Evolutionary conservation across 1,139 yeast species (phyloP).

Genomic region (Spathaspora sp.): DNA sequence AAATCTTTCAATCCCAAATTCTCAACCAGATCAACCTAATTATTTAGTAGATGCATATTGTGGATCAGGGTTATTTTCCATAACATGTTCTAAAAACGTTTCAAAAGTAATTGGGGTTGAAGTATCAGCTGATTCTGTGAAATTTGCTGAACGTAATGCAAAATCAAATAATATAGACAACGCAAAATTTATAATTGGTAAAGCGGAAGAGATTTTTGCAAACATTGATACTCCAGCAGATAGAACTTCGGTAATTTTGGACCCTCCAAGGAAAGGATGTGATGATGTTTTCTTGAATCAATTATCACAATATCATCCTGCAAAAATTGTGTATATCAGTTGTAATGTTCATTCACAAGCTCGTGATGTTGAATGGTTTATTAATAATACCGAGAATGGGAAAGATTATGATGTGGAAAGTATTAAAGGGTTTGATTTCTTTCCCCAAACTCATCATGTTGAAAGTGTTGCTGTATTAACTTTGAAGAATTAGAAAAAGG

Average conservation of each 20-base stretch:
- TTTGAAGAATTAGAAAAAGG: conserved; percentile 13
- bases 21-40: conserved; percentile 38
- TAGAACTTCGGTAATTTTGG: conserved; percentile 85
- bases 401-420: conserved; percentile 68
- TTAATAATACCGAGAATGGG: conserved; percentile 66
- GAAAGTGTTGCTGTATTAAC: conserved; percentile 87
- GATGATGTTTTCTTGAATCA: conserved; percentile 85
- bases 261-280: conserved; percentile 97
- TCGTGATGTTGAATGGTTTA: conserved; percentile 82
- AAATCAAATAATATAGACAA: conserved; percentile 69
- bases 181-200: conserved; percentile 84
- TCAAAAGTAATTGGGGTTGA: conserved; percentile 90
- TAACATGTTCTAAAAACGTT: conserved; percentile 79
- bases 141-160: conserved; percentile 84
- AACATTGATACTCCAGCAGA: conserved; percentile 68
- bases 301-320: conserved; percentile 78
- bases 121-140: conserved; percentile 87
- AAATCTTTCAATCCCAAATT: conserved; percentile 51
- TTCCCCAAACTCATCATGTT: conserved; percentile 97
- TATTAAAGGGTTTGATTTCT: conserved; percentile 91
- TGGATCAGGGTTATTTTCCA: conserved; percentile 92
- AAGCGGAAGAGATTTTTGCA: conserved; percentile 86
- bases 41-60: conserved; percentile 95
- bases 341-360: conserved; percentile 99
- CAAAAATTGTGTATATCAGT: conserved; percentile 85